Evolutionary conservation across 352 stramenopile species (phyloP).

Genomic region (Aphanomyces cochlioides): DNA sequence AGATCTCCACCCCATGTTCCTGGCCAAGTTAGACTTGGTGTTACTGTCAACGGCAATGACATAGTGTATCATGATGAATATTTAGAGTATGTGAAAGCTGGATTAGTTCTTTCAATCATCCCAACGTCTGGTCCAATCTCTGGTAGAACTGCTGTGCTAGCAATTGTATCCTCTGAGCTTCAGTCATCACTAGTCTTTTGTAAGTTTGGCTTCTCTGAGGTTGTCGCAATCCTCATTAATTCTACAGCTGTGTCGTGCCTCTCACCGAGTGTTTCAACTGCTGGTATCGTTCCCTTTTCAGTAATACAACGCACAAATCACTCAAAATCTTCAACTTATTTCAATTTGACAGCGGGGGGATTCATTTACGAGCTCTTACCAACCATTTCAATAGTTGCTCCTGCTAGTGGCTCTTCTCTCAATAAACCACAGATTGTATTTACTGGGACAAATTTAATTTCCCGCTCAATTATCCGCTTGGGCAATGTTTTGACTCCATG

Average conservation of each 20-base stretch:
- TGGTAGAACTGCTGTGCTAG: constrained; percentile 38
- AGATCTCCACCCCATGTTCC: neutral
- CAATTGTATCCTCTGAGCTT: constrained; percentile 33
- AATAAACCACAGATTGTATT: neutral
- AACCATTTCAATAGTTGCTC: constrained; percentile 4
- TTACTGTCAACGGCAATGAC: constrained; percentile 46
- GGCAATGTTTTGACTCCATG: neutral
- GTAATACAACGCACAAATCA: neutral
- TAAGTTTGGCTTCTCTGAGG: constrained; percentile 39
- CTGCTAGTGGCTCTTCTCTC: neutral
- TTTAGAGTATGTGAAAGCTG: constrained; percentile 29
- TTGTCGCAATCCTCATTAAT: constrained; percentile 30
- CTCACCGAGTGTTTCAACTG: neutral
- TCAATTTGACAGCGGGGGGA: constrained; percentile 3
- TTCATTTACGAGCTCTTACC: constrained; percentile 7
- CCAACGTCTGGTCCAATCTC: constrained; percentile 35
- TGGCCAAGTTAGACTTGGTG: constrained; percentile 26
- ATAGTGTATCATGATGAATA: constrained; percentile 32
- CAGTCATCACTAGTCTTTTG: constrained; percentile 34
- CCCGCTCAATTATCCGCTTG: constrained; percentile 5
- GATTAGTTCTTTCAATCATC: constrained; percentile 34
- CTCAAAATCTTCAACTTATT: constrained; percentile 4
- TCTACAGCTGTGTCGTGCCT: constrained; percentile 20
- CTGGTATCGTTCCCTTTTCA: neutral
- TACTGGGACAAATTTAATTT: neutral